phyloP scores from a whole-genome alignment of 805 yeast species.

The Candida railenensis region DNA sequence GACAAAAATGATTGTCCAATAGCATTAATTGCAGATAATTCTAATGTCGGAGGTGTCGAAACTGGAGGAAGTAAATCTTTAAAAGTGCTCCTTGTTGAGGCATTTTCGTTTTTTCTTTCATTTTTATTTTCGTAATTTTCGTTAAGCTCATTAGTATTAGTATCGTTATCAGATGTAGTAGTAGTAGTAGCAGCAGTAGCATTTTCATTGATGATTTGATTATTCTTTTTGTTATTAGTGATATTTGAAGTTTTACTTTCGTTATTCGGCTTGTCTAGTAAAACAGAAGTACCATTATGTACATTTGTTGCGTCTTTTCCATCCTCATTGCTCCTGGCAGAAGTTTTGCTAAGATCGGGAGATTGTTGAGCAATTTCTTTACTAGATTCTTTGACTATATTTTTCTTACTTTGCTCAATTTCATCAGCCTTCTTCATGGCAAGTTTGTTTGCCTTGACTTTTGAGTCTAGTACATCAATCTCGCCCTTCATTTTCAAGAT shows the following conservation, averaged over 20 bases:
- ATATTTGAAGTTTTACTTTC: not conserved
- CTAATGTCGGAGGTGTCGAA: not conserved
- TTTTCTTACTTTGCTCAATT: not conserved
- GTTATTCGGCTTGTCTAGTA: not conserved
- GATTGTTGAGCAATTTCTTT: not conserved
- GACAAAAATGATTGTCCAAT: not conserved
- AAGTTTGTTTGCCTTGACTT: conserved; percentile 1
- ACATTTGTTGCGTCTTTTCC: no score
- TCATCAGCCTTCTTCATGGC: not conserved
- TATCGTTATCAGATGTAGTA: no score
- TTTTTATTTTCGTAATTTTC: not conserved
- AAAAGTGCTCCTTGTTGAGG: not conserved
- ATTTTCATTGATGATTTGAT: no score
- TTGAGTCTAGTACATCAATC: not conserved
- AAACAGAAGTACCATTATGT: not conserved
- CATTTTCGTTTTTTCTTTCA: not conserved
- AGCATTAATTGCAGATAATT: not conserved
- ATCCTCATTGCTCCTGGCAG: no score
- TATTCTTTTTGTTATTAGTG: not conserved
- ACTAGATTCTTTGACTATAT: not conserved
- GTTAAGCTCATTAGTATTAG: not conserved
- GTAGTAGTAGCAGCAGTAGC: no score
- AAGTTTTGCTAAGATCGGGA: no score
- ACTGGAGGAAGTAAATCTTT: conserved; percentile 1
- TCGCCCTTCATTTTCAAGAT: conserved; percentile 5